phyloP scores from a whole-genome alignment of 495 filamentous ascomycete genomes.

The Penicillium goetzii region DNA sequence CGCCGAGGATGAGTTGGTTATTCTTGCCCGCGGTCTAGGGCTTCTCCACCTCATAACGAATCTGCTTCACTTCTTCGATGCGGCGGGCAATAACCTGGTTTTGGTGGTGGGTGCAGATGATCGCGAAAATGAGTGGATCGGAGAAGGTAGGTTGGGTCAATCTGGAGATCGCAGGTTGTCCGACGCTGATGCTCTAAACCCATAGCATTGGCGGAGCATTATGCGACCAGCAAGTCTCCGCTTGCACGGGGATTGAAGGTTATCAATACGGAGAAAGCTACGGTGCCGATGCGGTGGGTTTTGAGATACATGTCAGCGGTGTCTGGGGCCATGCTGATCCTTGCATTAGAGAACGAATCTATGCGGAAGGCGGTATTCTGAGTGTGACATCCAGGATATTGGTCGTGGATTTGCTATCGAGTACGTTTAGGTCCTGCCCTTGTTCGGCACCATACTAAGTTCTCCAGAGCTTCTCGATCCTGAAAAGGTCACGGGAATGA shows the following conservation, averaged over 20 bases:
- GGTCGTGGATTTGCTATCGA: conserved; percentile 87
- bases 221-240: conserved; percentile 76
- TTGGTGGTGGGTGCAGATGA: conserved; percentile 90
- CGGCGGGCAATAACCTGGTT: conserved; percentile 89
- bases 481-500: conserved; percentile 82
- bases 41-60: conserved; percentile 90
- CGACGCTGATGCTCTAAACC: conserved; percentile 20
- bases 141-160: conserved; percentile 58
- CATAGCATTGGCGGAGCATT: conserved; percentile 84
- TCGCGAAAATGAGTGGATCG: conserved; percentile 91
- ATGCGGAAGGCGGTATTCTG: conserved; percentile 85
- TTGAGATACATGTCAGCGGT: background rate
- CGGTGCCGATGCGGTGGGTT: conserved; percentile 68
- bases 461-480: conserved; percentile 67
- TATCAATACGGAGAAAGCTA: conserved; percentile 93
- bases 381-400: conserved; percentile 96
- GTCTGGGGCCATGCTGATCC: conserved; percentile 26
- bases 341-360: conserved; percentile 77
- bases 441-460: conserved; percentile 19
- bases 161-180: background rate
- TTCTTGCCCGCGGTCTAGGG: conserved; percentile 89
- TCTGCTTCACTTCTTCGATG: conserved; percentile 94
- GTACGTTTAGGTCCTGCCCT: conserved; percentile 36
- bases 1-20: conserved; percentile 87
- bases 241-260: conserved; percentile 83